Base-by-base conservation (phyloP, 1,139 yeast genomes). In the Tardiomyces blankii region DNA sequence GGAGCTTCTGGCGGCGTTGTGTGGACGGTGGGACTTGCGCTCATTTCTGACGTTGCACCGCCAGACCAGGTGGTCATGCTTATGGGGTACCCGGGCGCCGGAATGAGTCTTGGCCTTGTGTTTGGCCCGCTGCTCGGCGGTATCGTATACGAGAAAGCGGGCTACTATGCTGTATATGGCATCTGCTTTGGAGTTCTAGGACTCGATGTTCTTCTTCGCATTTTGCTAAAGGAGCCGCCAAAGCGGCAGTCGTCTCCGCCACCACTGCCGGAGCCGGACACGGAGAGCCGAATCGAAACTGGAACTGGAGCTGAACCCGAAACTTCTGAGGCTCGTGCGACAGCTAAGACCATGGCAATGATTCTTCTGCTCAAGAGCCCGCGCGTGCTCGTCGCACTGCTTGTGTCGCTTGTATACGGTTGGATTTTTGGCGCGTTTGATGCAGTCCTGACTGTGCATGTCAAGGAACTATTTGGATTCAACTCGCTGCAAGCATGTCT, bases 21-120 rank as follows among this genome's bases (percentile, higher is more conserved):
- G 6, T 65, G 69, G 69, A 57, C 63, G 0, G 67, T 62, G 14
- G 68, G 69, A 3, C 49, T 65, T 42, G 67, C 69, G 7, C 56
- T 65, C 19, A 46, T 65, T 16, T 58, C 63, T 11, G 69, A 65
- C 46, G 51, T 57, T 1, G 60, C 59, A 54, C 8, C 50, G 58
- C 1, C 55, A 53, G 18, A 51, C 52, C 28, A 48, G n/a, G 60
- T 27, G 64, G 62, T 8, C 52, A 53, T n/a, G 38, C 25, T 14
- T 28, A 18, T 39, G 41, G 27, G 27, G 6, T 39, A 39, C 13
- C 41, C 41, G 53, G 59, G 59, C 41, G 51, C 13, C 7, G 58
- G 51, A 30, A 43, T 54, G 49, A 44, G 54, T 11, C 18, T 54
- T 23, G 58, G 57, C 5, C 43, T 42, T 12, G 49, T 53, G 16